These are phyloP conservation scores for Boletus pseudo-olivaceus DNA, from an alignment of 768 basidiomycete species.

Conservation along the genomic window DNA sequence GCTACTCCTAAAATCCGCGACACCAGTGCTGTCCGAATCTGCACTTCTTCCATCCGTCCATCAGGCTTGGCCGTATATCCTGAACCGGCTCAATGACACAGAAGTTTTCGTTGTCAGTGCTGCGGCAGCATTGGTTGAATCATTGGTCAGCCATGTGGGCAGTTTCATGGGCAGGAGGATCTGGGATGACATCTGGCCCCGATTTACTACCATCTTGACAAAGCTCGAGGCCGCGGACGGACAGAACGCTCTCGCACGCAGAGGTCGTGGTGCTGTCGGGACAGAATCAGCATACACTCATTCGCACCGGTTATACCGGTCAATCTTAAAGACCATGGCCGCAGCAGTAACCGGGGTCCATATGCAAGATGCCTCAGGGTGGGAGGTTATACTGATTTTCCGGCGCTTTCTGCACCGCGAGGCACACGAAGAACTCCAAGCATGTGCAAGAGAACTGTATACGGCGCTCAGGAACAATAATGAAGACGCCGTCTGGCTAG, in stretches of 20 bases:
- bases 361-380: slow-evolving; percentile 64
- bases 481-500: slow-evolving; percentile 83
- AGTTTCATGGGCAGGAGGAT: slow-evolving; percentile 82
- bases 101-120: slow-evolving; percentile 80
- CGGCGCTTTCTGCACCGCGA: slow-evolving; percentile 69
- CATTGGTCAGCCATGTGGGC: slow-evolving; percentile 66
- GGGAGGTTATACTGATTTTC: slow-evolving; percentile 78
- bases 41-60: slow-evolving; percentile 83
- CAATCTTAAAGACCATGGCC: slow-evolving; percentile 71
- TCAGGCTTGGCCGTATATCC: slow-evolving; percentile 89
- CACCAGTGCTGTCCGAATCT: slow-evolving; percentile 67
- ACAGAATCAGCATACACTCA: slow-evolving; percentile 74
- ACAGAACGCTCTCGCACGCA: slow-evolving; percentile 61
- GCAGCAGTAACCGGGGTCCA: slow-evolving; percentile 64
- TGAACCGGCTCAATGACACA: slow-evolving; percentile 72
- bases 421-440: slow-evolving; percentile 73
- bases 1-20: slow-evolving; percentile 65
- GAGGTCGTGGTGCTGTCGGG: slow-evolving; percentile 48
- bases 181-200: slow-evolving; percentile 94
- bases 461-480: slow-evolving; percentile 56
- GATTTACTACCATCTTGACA: slow-evolving; percentile 58
- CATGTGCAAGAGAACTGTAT: slow-evolving; percentile 63
- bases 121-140: slow-evolving; percentile 69
- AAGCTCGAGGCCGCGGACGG: slow-evolving; percentile 62
- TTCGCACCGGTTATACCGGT: slow-evolving; percentile 76